phyloP scores from a whole-genome alignment of 23 red algal genomes.

The Gracilaria domingensis region DNA sequence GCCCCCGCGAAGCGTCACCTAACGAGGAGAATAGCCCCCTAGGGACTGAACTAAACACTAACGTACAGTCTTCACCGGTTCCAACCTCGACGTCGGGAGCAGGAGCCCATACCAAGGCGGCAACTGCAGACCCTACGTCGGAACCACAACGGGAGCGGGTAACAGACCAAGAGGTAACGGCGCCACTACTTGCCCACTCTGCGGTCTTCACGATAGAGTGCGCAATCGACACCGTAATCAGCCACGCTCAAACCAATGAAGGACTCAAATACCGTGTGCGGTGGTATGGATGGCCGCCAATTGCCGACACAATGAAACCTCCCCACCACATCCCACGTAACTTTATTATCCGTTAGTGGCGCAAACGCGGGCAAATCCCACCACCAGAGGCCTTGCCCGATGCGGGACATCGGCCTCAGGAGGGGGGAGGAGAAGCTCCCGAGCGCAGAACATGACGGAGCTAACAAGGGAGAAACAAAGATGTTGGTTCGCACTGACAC shows the following conservation, averaged over 20 bases:
- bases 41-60: too few relatives aligned
- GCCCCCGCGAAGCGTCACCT: background rate
- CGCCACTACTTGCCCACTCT: background rate
- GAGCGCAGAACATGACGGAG: too few relatives aligned
- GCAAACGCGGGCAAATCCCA: background rate
- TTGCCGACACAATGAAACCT: background rate
- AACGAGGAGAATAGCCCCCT: too few relatives aligned
- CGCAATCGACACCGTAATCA: background rate
- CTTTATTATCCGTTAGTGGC: background rate
- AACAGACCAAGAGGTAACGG: background rate
- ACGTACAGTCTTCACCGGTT: background rate
- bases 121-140: background rate
- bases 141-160: background rate
- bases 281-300: background rate
- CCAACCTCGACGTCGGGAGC: too few relatives aligned
- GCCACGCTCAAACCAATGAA: background rate
- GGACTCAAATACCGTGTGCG: background rate
- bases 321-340: background rate
- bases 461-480: background rate
- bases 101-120: background rate
- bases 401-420: background rate
- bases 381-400: background rate
- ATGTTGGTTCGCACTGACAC: too few relatives aligned
- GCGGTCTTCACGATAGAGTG: background rate
- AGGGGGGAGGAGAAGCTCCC: background rate